Evolutionary conservation across 2,329 filamentous ascomycete species (phyloP).

Genomic region (Microthyrium microscopicum): DNA sequence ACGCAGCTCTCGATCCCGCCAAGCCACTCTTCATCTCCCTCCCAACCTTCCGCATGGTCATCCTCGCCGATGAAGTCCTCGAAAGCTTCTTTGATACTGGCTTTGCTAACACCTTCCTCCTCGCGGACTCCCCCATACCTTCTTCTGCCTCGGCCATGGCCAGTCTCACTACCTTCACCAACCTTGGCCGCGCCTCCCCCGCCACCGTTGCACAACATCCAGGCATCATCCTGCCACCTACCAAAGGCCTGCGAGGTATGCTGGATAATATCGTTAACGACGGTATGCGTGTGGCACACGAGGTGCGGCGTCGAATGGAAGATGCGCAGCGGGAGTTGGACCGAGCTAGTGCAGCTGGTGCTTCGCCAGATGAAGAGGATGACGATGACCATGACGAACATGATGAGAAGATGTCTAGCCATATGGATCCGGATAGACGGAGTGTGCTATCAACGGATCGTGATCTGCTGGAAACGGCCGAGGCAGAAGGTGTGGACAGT

Average conservation of each 20-base stretch:
- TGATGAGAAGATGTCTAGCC: conserved; percentile 40
- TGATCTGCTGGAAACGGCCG: conserved; percentile 33
- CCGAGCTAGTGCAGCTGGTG: conserved; percentile 32
- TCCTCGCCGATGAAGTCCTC: conserved; percentile 84
- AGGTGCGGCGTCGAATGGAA: conserved; percentile 84
- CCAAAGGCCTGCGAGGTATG: conserved; percentile 67
- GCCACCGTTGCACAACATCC: conserved; percentile 14
- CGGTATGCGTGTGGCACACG: conserved; percentile 86
- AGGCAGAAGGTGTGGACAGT: conserved; percentile 26
- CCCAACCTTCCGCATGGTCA: conserved; percentile 96
- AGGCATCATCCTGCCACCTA: conserved; percentile 29
- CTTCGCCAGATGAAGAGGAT: conserved; percentile 31
- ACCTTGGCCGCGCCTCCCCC: conserved; percentile 24
- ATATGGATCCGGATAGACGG: conserved; percentile 16
- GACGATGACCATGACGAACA: conserved; percentile 50
- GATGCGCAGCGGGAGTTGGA: conserved; percentile 88
- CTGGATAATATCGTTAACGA: conserved; percentile 96
- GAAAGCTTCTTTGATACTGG: conserved; percentile 97
- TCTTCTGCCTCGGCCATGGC: conserved; percentile 38
- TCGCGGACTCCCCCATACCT: conserved; percentile 46
- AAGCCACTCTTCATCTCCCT: conserved; percentile 91
- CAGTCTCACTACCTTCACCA: conserved; percentile 73
- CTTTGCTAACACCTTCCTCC: conserved; percentile 82
- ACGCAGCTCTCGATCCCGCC: conserved; percentile 78
- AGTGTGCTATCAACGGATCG: conserved; percentile 15